Evolutionary conservation across 257 asterid species (phyloP).

Genomic region (Handroanthus guayacan): DNA sequence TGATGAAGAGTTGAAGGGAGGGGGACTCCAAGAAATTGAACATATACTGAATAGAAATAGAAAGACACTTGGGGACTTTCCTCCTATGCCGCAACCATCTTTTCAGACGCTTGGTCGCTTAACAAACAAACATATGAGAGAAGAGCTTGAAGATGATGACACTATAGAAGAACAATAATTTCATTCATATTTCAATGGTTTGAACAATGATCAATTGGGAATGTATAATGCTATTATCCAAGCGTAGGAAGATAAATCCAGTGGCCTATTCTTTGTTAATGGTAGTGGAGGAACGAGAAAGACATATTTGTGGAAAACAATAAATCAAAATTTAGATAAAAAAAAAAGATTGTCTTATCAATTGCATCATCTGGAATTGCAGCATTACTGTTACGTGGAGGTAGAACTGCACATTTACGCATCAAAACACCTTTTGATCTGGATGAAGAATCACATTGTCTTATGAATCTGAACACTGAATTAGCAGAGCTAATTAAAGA

Average conservation of each 20-base stretch:
- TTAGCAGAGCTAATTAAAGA: slow-evolving; percentile 3
- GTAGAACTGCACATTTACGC: slow-evolving; percentile 2
- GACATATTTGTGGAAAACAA: no score
- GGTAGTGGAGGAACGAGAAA: neutral
- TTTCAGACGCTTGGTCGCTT: neutral
- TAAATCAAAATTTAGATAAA: no score
- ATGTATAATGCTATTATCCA: no score
- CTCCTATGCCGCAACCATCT: no score
- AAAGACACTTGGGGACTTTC: neutral
- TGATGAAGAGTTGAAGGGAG: neutral
- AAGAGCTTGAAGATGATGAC: neutral
- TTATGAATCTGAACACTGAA: neutral
- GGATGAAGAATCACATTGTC: neutral
- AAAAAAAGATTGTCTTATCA: no score
- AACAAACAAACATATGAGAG: slow-evolving; percentile 1
- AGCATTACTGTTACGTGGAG: neutral
- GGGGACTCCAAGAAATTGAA: neutral
- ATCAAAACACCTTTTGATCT: slow-evolving; percentile 8
- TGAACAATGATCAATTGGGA: neutral
- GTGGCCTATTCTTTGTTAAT: neutral
- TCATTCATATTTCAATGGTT: neutral
- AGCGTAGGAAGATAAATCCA: neutral
- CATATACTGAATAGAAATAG: neutral
- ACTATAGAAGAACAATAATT: neutral
- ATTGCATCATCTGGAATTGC: no score